Conservation (phyloP, 768 basidiomycete genomes). For the Cubamyces sp. region DNA sequence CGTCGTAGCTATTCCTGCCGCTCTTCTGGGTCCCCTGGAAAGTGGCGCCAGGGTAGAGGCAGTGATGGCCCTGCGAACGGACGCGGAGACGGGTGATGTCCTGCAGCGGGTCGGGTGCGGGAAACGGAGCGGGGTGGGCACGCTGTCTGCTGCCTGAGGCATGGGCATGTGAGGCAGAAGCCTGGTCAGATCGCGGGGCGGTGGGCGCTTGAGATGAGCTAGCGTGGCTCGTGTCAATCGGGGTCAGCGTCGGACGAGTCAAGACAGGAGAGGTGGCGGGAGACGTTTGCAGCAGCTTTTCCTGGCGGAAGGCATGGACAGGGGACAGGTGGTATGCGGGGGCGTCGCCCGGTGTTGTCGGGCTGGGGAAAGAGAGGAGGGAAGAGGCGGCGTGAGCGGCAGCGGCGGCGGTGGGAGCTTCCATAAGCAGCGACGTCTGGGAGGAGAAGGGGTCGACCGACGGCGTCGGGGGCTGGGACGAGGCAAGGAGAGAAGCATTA, state of each 20-base stretch:
- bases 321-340: not conserved
- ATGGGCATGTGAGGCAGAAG: constrained; percentile 18
- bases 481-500: constrained; percentile 4
- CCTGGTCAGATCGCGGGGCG: constrained; percentile 19
- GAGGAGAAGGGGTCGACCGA: constrained; percentile 33
- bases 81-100: constrained; percentile 82
- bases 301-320: constrained; percentile 1
- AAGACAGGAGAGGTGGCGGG: constrained; percentile 3
- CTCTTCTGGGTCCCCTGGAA: constrained; percentile 94
- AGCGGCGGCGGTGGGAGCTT: constrained; percentile 24
- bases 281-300: constrained; percentile 3
- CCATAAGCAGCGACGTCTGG: constrained; percentile 43
- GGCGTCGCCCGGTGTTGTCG: constrained; percentile 2
- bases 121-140: constrained; percentile 13
- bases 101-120: constrained; percentile 55
- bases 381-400: not conserved
- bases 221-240: constrained; percentile 25
- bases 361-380: constrained; percentile 10
- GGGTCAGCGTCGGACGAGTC: constrained; percentile 18
- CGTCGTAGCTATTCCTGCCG: constrained; percentile 93
- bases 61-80: constrained; percentile 71
- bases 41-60: constrained; percentile 75
- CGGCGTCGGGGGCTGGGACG: constrained; percentile 23
- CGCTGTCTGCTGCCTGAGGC: constrained; percentile 33
- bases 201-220: constrained; percentile 23